Evolutionary conservation across 140 eudicot genomes (phyloP).

Genomic region (Bidens hawaiensis): DNA sequence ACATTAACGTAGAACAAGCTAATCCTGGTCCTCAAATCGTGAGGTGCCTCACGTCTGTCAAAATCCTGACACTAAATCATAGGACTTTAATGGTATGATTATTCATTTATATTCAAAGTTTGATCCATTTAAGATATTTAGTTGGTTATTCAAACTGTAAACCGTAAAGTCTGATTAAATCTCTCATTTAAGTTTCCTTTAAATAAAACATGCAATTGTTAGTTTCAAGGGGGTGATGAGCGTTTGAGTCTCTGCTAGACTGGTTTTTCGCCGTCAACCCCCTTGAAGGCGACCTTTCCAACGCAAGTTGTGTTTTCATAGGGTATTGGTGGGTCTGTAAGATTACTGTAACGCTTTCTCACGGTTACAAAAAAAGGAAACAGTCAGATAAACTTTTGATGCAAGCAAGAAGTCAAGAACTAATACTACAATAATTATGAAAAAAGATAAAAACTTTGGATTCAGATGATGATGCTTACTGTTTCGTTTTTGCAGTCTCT

Average conservation of each 20-base stretch:
- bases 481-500: no score
- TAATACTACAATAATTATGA: neutral
- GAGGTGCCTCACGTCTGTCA: neutral
- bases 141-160: no score
- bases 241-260: neutral
- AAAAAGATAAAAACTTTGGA: neutral
- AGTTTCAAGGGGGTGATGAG: neutral
- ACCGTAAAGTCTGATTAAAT: no score
- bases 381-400: neutral
- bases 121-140: neutral
- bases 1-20: neutral
- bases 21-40: neutral
- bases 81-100: conserved; percentile 14
- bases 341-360: no score
- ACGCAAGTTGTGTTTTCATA: neutral
- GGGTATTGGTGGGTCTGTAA: no score
- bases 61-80: conserved; percentile 1
- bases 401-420: neutral
- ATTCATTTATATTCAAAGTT: neutral
- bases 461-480: neutral
- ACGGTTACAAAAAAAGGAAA: no score
- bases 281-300: neutral
- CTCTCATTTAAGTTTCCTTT: neutral
- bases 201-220: neutral
- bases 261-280: neutral